Base-by-base conservation (phyloP, 306 rosid species). In the Morella rubra region DNA sequence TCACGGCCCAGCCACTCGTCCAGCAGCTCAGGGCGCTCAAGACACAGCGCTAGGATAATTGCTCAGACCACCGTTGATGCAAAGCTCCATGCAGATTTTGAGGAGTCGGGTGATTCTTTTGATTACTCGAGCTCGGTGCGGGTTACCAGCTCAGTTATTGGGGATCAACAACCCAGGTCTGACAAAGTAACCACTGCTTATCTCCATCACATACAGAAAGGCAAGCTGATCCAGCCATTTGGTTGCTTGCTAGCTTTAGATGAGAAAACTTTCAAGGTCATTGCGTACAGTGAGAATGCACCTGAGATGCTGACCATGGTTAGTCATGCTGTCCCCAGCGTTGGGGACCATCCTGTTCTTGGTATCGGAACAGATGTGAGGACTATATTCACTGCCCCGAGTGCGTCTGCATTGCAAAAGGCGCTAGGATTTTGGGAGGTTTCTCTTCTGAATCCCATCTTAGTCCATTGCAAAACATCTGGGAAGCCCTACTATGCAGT, bases 401-500 rank as follows among this genome's bases (percentile, higher is more conserved):
- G 96, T 83, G 97, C 93, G 74, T 85, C 96, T 66, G 93, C 96
- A 3, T 80, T 95, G 85, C 91, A 90, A 45, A 95, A 95, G 88
- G 98, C 97, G 70, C 84, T 92, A 1, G 97, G 96, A 69, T 92
- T 88, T 68, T 91, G 86, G 12, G 98, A 95, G 80, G 96, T 95
- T 80, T 85, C 96, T 3, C 97, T 95, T 80, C 85, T 95, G 72
- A 95, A 95, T 76, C 98, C 98, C 70, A 90, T 95, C 76, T 84
- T 92, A 74, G 97, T 95, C 61, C 97, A 95, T 81, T 95, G 97
- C 89, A 95, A 95, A 85, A 88, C 93, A 65, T 95, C 98, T 72
- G 97, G 98, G 76, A 95, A 89, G 85, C 98, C 98, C 20, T 95
- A 90, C 79, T 95, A 95, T 80, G 98, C 98, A 8, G 88, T 95